Base-by-base conservation (phyloP, 73 alveolate genomes). In the Urostyla sp. region DNA sequence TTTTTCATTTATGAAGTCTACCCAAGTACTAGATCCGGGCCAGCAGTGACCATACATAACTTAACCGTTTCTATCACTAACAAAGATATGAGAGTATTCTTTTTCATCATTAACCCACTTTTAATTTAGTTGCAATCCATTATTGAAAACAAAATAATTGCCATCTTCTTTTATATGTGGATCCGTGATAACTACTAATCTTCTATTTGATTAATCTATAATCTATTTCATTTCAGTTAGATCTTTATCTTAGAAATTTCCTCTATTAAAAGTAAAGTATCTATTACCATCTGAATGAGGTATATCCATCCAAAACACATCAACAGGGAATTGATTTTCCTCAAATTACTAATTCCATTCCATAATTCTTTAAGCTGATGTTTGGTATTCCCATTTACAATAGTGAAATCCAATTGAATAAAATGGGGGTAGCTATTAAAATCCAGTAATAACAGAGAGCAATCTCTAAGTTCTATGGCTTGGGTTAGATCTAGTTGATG, bases 21-120 rank as follows among this genome's bases (percentile, higher is more conserved):
- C 76, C 91, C 93, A 95, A 1, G 94, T 79, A 11, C 97, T 85
- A 30, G 67, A 88, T n/a, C 98, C 99, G 54, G 97, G 92, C 99
- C 99, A 95, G 78, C 99, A 93, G 34, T 87, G 85, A 0, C 98
- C 99, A 11, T 48, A 63, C 24, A 89, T 90, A 51, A 48, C 48
- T 24, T 46, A 7, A 13, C 48, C 44, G 36, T 45, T 69, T 27
- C 72, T 21, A 10, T 45, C 10, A 5, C 15, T 49, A 10, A 69
- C 83, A 69, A 69, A 69, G 7, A 48, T 69, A 27, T 31, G 44
- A 5, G 36, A 45, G 21, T 7, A 63, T 30, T 43, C 45, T 10
- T 15, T 13, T 66, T 28, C 80, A 66, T 66, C 48, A 21, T 8
- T 44, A 8, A 18, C 28, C 5, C 27, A 43, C 49, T 16, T 18